Base-by-base conservation (phyloP, 73 alveolate genomes). In the Paramecium sonneborni region DNA sequence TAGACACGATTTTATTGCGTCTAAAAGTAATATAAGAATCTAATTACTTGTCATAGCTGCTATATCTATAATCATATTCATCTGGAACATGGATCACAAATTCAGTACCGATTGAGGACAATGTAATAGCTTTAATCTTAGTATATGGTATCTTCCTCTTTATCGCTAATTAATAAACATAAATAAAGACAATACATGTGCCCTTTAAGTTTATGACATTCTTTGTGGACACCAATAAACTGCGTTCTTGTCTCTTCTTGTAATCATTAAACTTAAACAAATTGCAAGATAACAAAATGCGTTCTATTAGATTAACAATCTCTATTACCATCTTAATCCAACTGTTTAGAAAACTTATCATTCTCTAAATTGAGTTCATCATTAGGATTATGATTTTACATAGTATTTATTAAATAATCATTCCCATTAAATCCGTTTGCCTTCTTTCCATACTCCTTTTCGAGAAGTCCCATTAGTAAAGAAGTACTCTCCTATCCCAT, bases 61-160 rank as follows among this genome's bases (percentile, higher is more conserved):
- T 76, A 88, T 93, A 95, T 76, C 99, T 67, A 67, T 95, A 95
- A 84, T 96, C 99, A 85, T 96, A 96, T 85, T 95, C 98, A 18
- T 85, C 93, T 14, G 95, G 96, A 15, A 95, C 97, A 57, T 96
- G 99, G 43, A 96, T 68, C 23, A 96, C 96, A 43, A 96, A 96
- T 76, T 96, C 99, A 6, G 89, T 69, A 55, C 93, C 92, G 85
- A 84, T 70, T 1, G 86, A 68, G 76, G 86, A 44, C n/a, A 84
- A 52, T 46, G 95, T 92, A 3, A 85, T 46, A 52, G 89, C 95
- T 18, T 84, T 92, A 28, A 85, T 85, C 72, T 79, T 84, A 26
- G 20, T 30, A 34, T 46, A 58, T 23, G 85, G 92, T 14, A 92
- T 92, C 55, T 85, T 79, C 55, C 95, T 76, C 46, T 92, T 79